Base-by-base conservation (phyloP, 2,329 filamentous ascomycete species). In the Colletotrichum simmondsii region DNA sequence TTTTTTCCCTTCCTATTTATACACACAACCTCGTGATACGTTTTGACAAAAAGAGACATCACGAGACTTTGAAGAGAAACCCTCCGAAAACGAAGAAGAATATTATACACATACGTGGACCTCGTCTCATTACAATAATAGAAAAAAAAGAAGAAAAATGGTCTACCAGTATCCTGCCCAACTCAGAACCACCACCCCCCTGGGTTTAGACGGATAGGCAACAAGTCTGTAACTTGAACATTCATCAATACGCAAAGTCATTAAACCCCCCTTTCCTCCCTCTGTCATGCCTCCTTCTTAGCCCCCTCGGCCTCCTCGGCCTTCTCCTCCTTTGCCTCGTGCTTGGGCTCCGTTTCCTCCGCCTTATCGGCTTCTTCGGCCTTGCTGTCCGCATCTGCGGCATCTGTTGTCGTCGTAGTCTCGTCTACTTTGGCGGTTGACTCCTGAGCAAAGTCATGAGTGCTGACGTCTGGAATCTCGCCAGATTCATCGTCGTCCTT, bases 401-500 rank as follows among this genome's bases (percentile, higher is more conserved):
- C 66, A 22, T 76, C 72, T 37, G 59, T 72, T 32, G 75, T 64
- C 10, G 65, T 69, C 60, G 75, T 74, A 2, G 74, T 58, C 28
- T 79, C 69, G 42, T 74, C 59, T 49, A 75, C 71, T 26, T 79
- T 75, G 2, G 59, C 71, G 16, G 42, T 4, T 24, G 77, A 62
- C 22, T 80, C 78, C 24, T 78, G 76, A n/a, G 81, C 76, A 46
- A 80, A 71, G 19, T 77, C 77, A 6, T 68, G 32, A 8, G 52
- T 65, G 46, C 76, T 53, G 72, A 68, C 19, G 58, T 68, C 61
- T 65, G 28, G 12, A 22, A 65, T 46, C 7, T 63, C 60, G 14
- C 3, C 26, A 59, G 65, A 65, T 2, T 75, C 64, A 19, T 75
- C 77, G 16, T 79, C 57, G 16, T 35, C 37, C 37, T 42, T 42